Conservation (phyloP, 768 basidiomycete genomes). For the Podaxis sp. region DNA sequence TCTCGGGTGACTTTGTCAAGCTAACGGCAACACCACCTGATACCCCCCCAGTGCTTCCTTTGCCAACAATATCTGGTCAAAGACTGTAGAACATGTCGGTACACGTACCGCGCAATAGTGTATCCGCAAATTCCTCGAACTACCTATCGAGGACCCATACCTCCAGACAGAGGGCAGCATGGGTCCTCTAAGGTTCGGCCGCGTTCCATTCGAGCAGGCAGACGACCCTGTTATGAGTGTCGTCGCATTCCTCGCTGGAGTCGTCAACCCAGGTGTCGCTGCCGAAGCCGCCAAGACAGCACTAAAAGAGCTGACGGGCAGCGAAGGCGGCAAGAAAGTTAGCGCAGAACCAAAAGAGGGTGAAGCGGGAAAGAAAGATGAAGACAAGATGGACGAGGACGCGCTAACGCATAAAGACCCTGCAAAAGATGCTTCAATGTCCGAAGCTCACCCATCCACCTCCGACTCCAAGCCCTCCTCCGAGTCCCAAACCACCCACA, state of each 20-base stretch:
- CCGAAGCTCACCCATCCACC: too few species aligned
- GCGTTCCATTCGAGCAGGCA: slow-evolving; percentile 89
- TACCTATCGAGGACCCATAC: slow-evolving; percentile 97
- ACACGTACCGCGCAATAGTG: slow-evolving; percentile 92
- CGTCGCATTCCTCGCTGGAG: slow-evolving; percentile 93
- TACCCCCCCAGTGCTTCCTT: slow-evolving; percentile 38
- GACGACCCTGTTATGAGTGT: slow-evolving; percentile 99
- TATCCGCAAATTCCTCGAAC: slow-evolving; percentile 89
- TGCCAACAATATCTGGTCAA: slow-evolving; percentile 69
- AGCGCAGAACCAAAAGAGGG: slow-evolving; percentile 24
- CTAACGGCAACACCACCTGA: slow-evolving; percentile 49
- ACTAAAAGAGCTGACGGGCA: slow-evolving; percentile 77
- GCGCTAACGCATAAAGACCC: slow-evolving; percentile 14
- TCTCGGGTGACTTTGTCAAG: slow-evolving; percentile 95
- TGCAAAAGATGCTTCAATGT: too few species aligned
- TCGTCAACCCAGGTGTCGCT: slow-evolving; percentile 86
- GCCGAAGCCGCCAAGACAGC: slow-evolving; percentile 93
- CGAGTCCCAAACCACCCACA: slow-evolving; percentile 32
- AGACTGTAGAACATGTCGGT: slow-evolving; percentile 90
- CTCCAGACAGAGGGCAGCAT: slow-evolving; percentile 73
- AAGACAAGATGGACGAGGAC: slow-evolving; percentile 48
- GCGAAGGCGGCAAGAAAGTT: slow-evolving; percentile 39
- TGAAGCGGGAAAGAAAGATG: slow-evolving; percentile 32
- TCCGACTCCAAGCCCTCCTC: too few species aligned
- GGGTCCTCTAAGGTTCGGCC: slow-evolving; percentile 72